Conservation (phyloP, 495 filamentous ascomycete species). For the Aspergillus hancockii region DNA sequence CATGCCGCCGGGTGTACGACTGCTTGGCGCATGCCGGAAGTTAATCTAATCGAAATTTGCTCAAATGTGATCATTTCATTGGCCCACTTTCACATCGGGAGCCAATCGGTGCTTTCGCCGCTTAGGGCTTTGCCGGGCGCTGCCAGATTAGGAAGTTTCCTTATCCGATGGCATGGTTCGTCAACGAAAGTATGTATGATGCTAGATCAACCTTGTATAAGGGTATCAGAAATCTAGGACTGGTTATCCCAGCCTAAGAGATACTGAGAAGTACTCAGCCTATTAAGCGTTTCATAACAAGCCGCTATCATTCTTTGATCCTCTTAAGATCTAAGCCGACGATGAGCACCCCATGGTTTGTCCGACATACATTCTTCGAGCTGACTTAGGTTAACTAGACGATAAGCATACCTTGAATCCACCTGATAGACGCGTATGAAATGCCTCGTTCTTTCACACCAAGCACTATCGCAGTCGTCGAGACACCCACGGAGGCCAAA, state of each 20-base stretch:
- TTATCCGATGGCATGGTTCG: not conserved
- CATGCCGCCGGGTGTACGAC: not conserved
- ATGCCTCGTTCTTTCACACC: not conserved
- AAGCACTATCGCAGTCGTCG: not conserved
- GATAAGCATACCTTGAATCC: too few relatives aligned
- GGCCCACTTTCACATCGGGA: not conserved
- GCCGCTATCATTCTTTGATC: too few relatives aligned
- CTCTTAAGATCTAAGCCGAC: too few relatives aligned
- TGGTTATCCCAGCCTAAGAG: too few relatives aligned
- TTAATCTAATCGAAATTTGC: conserved; percentile 6
- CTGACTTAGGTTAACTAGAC: too few relatives aligned
- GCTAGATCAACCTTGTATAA: not conserved
- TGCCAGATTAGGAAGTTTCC: not conserved
- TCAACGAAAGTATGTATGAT: not conserved
- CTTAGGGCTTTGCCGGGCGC: not conserved
- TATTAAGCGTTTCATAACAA: too few relatives aligned
- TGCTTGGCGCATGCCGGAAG: not conserved
- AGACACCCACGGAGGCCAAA: not conserved
- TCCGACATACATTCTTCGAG: too few relatives aligned
- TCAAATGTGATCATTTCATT: conserved; percentile 11
- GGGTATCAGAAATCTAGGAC: too few relatives aligned
- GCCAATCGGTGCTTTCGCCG: conserved; percentile 1
- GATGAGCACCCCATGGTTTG: too few relatives aligned
- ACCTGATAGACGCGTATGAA: not conserved
- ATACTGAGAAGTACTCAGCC: too few relatives aligned